A percentile compares a stretch with the other conserved stretches of the same genome.
Conservation (phyloP, 306 rosid species). For the Vigna unguiculata region DNA sequence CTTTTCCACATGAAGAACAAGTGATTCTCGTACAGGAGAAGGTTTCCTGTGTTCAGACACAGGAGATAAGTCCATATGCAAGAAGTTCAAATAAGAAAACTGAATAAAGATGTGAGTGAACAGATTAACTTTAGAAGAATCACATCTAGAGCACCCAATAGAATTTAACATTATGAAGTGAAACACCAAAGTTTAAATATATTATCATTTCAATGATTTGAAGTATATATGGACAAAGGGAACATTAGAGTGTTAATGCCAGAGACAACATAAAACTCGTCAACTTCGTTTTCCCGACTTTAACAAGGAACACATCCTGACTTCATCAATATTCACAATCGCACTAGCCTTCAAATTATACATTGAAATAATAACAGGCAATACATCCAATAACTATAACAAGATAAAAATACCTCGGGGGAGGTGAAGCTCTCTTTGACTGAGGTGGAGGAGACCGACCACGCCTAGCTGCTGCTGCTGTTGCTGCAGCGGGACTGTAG, state of each 20-base stretch:
- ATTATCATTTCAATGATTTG: neutral
- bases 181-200: conserved; percentile 1
- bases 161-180: conserved; percentile 19
- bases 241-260: conserved; percentile 11
- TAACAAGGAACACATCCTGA: neutral
- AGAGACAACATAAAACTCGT: neutral
- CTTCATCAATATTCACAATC: too few relatives aligned
- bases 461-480: conserved; percentile 46
- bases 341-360: neutral
- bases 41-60: conserved; percentile 68
- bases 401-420: conserved; percentile 62
- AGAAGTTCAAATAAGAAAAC: neutral
- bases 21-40: conserved; percentile 86
- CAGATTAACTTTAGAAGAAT: conserved; percentile 4
- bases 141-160: neutral
- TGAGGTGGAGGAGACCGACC: conserved; percentile 81
- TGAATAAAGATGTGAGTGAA: neutral
- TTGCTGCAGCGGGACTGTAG: conserved; percentile 55
- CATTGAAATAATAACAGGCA: neutral
- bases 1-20: conserved; percentile 82
- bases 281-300: neutral
- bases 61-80: conserved; percentile 18
- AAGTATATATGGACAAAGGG: neutral
- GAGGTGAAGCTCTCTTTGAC: conserved; percentile 76
- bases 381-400: neutral